Evolutionary conservation across 805 yeast species (phyloP), one percentile per base, ranked within the genome.

Genomic region (Candida sphagnicola): DNA sequence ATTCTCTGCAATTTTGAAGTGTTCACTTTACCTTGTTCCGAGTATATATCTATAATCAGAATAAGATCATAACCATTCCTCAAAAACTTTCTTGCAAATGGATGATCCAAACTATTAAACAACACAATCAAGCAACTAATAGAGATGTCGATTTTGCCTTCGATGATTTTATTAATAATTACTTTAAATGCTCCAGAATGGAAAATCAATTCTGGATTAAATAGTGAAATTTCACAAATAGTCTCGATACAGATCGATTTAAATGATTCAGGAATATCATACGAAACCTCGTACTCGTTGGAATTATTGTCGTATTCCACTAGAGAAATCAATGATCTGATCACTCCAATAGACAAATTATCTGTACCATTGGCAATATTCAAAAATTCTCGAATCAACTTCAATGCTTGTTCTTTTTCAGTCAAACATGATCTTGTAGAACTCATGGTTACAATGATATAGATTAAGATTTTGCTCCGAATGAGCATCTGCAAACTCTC

Each of bases 331-430:
- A 91, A 49, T 0, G 90, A 78, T 33, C 84, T 74, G 2, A 85
- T 71, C 3, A 86, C 71, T 0, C 90, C 90, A 13, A 75, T 67
- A 0, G 81, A 71, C 13, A 85, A 51, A 47, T 70, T 73, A 16
- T 65, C 57, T 5, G 69, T 60, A 2, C 88, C 91, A 28, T 55
- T 57, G 12, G 64, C 54, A 2, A 78, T 63, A 28, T 73, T 80
- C 2, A 85, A 50, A 41, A 85, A 77, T 23, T 72, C 65, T 19
- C 96, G 68, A 0, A 88, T 61, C 18, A 88, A 62, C 49, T 82
- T 84, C 23, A 91, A 51, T 0, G 95, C 93, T 51, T 89, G 88
- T 34, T 79, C 82, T 43, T 89, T 74, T 50, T 90, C 96, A 2
- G 78, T 58, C 1, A 56, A 40, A 17, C 77, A 72, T 2, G 77